phyloP scores from a whole-genome alignment of 1,139 yeast genomes.

The Kurtzmaniella quercitrusa region DNA sequence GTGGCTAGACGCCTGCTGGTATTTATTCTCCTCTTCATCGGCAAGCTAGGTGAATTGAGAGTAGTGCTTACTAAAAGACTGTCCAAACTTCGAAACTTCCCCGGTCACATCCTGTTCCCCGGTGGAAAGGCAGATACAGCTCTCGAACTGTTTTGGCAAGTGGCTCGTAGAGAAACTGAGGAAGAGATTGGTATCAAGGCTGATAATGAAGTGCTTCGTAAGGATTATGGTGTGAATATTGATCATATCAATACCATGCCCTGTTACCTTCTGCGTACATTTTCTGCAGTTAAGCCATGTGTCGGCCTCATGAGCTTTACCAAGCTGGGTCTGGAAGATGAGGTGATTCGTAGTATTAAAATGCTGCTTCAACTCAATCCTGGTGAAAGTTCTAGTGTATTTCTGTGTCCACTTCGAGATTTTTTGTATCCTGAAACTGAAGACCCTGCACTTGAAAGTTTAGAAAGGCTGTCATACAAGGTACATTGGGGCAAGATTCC shows the following conservation, averaged over 20 bases:
- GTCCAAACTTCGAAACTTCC: constrained; percentile 61
- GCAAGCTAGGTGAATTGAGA: constrained; percentile 66
- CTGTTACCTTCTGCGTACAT: constrained; percentile 71
- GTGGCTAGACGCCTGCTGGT: constrained; percentile 71
- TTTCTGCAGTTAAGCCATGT: constrained; percentile 79
- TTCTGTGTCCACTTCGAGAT: constrained; percentile 65
- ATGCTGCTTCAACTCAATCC: constrained; percentile 48
- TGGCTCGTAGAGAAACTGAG: constrained; percentile 75
- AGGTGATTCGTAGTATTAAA: constrained; percentile 27
- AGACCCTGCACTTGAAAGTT: constrained; percentile 37
- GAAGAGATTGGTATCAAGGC: constrained; percentile 80
- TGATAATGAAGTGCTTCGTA: constrained; percentile 40
- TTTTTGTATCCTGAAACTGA: constrained; percentile 42
- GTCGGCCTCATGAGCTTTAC: constrained; percentile 55
- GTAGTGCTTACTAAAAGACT: constrained; percentile 78
- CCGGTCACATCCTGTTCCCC: constrained; percentile 87
- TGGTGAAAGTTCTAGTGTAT: constrained; percentile 66
- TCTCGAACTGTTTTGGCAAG: constrained; percentile 63
- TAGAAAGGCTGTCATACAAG: constrained; percentile 37
- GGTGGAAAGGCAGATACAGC: constrained; percentile 80
- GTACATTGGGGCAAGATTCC: constrained; percentile 69
- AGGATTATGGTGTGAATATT: constrained; percentile 49
- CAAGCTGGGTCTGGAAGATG: constrained; percentile 12
- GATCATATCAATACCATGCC: constrained; percentile 64
- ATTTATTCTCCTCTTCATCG: constrained; percentile 65